Evolutionary conservation across 345 rosid species (phyloP).

Genomic region (Carallia pectinifolia): DNA sequence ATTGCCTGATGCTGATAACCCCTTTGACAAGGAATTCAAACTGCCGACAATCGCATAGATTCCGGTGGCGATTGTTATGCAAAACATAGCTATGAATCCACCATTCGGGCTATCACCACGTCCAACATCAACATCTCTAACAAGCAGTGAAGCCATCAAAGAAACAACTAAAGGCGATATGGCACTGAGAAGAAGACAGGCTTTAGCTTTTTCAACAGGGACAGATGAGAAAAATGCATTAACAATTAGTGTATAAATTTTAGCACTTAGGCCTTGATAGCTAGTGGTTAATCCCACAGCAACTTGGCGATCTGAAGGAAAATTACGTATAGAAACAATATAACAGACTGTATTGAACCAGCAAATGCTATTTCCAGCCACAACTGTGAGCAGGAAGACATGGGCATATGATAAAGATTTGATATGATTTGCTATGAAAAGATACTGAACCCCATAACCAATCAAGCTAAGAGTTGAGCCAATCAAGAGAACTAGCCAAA

Average conservation of each 20-base stretch:
- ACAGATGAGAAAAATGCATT: slow-evolving; percentile 32
- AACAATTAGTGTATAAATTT: slow-evolving; percentile 66
- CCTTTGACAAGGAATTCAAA: slow-evolving; percentile 25
- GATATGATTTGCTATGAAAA: slow-evolving; percentile 46
- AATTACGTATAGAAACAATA: slow-evolving; percentile 47
- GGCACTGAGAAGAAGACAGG: slow-evolving; percentile 66
- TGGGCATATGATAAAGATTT: slow-evolving; percentile 46
- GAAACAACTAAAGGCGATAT: slow-evolving; percentile 46
- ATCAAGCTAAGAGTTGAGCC: slow-evolving; percentile 64
- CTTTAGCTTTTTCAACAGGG: slow-evolving; percentile 36
- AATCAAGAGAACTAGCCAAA: slow-evolving; percentile 65
- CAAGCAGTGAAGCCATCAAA: slow-evolving; percentile 40
- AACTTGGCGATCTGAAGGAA: slow-evolving; percentile 52
- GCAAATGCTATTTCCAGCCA: slow-evolving; percentile 94
- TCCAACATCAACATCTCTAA: slow-evolving; percentile 23
- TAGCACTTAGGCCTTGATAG: slow-evolving; percentile 76
- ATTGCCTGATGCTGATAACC: slow-evolving; percentile 29
- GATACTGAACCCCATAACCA: slow-evolving; percentile 82
- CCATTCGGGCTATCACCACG: slow-evolving; percentile 6
- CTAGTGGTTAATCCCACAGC: slow-evolving; percentile 75
- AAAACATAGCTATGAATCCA: slow-evolving; percentile 46
- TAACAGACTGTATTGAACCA: slow-evolving; percentile 93
- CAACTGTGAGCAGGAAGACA: slow-evolving; percentile 56
- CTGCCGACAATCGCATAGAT: slow-evolving; percentile 60
- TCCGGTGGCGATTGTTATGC: slow-evolving; percentile 63